Evolutionary conservation across 1,139 yeast genomes (phyloP), one percentile per base, ranked within the genome.

Genomic region (Yamadazyma diddensiae): DNA sequence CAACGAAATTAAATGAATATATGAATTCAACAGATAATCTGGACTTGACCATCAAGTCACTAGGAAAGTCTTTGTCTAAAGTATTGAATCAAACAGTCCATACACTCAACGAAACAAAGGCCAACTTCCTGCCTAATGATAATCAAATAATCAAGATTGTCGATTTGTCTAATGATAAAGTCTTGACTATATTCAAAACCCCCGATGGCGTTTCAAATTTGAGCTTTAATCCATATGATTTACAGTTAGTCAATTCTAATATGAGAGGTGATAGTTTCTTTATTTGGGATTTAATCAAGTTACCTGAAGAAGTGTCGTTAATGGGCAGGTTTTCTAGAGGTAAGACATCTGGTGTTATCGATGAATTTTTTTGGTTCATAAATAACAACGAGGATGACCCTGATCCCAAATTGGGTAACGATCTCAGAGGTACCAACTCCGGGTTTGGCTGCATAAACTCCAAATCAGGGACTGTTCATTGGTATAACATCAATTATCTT

Each of bases 301-400:
- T 71, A 22, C 77, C 81, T 0, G 47, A 46, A 1, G 77, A 77
- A 41, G 65, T 81, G 3, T 62, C 75, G 0, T 56, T 81, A 15
- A 53, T 77, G 31, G 87, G 84, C 10, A 74, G 77, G 41, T 80
- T 78, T 45, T 59, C 58, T 8, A 62, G 88, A 24, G 90, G 90
- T 3, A 77, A 77, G 46, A 79, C 85, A 0, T 70, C 80, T 3
- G 79, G 84, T 1, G 53, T 64, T 2, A 68, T 80, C 11, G 59
- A 63, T 24, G 67, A 72, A 15, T 58, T 80, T 3, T 54, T 70
- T 23, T 82, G 90, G 88, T 70, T 69, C 30, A 57, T 62, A 18
- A 63, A 60, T 39, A 43, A 49, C 19, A 47, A 47, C 15, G 41
- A 38, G 20, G 33, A 36, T 6, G 34, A 26, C n/a, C n/a, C 26